Evolutionary conservation across 176 grass and related monocot species (phyloP), one percentile per base, ranked within the genome.

Genomic region (Aechmea fasciata): DNA sequence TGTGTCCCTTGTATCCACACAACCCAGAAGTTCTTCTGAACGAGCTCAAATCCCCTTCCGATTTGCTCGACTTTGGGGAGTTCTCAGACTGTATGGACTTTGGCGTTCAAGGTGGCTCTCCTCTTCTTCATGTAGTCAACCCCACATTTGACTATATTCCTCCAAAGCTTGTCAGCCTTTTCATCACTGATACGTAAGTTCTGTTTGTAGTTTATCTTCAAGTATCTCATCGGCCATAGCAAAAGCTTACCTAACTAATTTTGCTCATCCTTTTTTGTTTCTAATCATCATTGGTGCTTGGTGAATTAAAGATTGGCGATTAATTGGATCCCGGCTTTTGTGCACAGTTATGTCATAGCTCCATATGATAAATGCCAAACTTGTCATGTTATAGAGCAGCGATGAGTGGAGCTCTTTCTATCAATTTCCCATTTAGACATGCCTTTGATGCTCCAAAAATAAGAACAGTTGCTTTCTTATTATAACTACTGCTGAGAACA

Each of bases 21-120:
- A 99, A 93, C 66, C 89, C 89, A 0, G 89, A 93, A 69, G 84
- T 99, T 69, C 74, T 93, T 11, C 66, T 99, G 71, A 99, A 99
- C 81, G 89, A 97, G 62, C 74, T 97, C 54, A 97, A 87, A 73
- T 93, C 84, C 13, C 89, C 94, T 10, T 84, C 89, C 63, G 94
- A 93, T 85, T 89, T 97, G 82, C 79, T 99, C 10, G 89, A 99
- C 68, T 90, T 93, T 29, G 94, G 94, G 5, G 84, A 99, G 69
- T 99, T 99, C 67, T 99, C 94, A 72, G 78, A 90, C 77, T 90
- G 86, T 75, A 99, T 93, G 94, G 85, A 99, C 18, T 93, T 83
- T 67, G 88, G 87, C 80, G 65, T 73, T 63, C 75, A 68, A 69
- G 80, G 86, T 75, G 89, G 90, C 20, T 80, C 75, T 48, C 76